Evolutionary conservation across 371 early-diverging fungal species (phyloP), one percentile per base, ranked within the genome.

Genomic region (Mucor velutinosus): DNA sequence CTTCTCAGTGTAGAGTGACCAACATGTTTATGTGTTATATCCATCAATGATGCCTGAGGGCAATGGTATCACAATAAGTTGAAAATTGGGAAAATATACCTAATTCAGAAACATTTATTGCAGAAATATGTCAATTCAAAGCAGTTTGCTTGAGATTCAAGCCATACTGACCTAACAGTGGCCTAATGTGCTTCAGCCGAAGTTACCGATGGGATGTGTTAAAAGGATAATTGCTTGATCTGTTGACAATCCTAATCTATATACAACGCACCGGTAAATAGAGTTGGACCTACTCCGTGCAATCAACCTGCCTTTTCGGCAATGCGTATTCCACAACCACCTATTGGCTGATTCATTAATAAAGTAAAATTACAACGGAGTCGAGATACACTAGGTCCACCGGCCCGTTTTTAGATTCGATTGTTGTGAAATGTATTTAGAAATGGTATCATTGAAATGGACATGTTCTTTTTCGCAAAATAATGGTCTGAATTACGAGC

Each of bases 281-380:
- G 11, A 51, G 51, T 51, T 25, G 51, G 51, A 25, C 51, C 51
- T 51, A 51, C 51, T 51, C 51, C 51, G 51, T 51, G 14, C 7
- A 51, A 51, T 51, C 25, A 23, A 25, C 51, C 23, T 51, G 51
- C 23, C 37, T 11, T 51, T 23, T 51, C 51, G 51, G 51, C 51
- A 51, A 51, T 51, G 51, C 51, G 23, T 51, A 23, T 51, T 51
- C 51, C 51, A 51, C 51, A 14, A 7, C 21, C 25, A 51, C 14
- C 51, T 51, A 51, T 51, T 51, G 51, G 51, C 51, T 45, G 45
- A n/a, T n/a, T n/a, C 45, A 7, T 45, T 45, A 45, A 45, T 45
- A 19, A 7, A 19, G 43, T 43, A n/a, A 43, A 21, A 49, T 25
- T 51, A 11, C 51, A 25, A 51, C 51, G 51, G 51, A 25, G 25